phyloP scores from a whole-genome alignment of 176 grass and related monocot genomes.

The Oryza punctata region DNA sequence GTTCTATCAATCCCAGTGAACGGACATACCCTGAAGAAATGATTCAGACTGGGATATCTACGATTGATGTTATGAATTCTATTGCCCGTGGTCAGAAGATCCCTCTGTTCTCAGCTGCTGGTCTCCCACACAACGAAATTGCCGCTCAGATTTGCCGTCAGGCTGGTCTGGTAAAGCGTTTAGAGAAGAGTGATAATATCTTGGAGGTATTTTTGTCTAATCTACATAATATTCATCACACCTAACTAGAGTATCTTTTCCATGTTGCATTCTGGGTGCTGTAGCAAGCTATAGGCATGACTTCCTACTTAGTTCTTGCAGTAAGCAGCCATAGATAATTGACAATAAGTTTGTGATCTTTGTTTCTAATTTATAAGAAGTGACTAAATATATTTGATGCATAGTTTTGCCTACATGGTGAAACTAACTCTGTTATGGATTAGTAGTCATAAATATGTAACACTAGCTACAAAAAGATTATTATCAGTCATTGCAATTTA shows the following conservation, averaged over 20 bases:
- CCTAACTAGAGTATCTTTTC: background rate
- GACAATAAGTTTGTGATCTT: constrained; percentile 8
- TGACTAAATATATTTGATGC: background rate
- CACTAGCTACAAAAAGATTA: background rate
- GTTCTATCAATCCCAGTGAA: constrained; percentile 84
- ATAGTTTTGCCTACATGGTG: background rate
- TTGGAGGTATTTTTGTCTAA: constrained; percentile 52
- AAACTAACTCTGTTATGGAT: constrained; percentile 9
- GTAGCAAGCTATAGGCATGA: background rate
- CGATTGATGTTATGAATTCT: constrained; percentile 90
- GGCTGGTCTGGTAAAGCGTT: constrained; percentile 74
- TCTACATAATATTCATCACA: background rate
- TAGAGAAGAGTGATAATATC: constrained; percentile 64
- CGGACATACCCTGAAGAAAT: constrained; percentile 85
- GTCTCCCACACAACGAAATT: constrained; percentile 85
- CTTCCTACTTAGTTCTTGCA: background rate
- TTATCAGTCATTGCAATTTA: background rate
- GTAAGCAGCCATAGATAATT: background rate
- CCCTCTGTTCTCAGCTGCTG: constrained; percentile 80
- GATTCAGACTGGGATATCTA: constrained; percentile 85
- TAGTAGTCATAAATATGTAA: background rate
- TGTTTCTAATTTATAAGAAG: constrained; percentile 13
- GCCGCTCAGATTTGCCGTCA: constrained; percentile 85
- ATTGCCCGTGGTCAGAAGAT: constrained; percentile 83
- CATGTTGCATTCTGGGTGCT: background rate